Evolutionary conservation across 2,329 filamentous ascomycete species (phyloP).

Genomic region (Colletotrichum destructivum): DNA sequence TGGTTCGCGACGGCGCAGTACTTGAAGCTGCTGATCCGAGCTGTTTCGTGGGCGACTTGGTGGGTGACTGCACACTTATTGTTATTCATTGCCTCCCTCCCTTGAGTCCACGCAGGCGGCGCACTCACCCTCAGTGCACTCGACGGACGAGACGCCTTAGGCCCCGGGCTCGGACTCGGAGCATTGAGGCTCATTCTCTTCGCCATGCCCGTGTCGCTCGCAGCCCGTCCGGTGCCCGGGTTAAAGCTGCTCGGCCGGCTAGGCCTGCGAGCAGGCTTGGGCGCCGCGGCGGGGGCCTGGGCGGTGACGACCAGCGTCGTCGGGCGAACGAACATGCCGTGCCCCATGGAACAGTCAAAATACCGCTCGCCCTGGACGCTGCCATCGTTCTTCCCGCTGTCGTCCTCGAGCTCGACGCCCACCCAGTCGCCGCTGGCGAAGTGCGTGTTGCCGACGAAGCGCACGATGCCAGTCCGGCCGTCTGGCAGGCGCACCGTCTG

Average conservation of each 20-base stretch:
- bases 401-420: slow-evolving; percentile 87
- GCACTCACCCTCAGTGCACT: slow-evolving; percentile 69
- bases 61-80: slow-evolving; percentile 72
- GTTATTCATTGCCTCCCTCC: slow-evolving; percentile 15
- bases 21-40: slow-evolving; percentile 70
- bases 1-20: slow-evolving; percentile 73
- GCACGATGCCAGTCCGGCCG: slow-evolving; percentile 82
- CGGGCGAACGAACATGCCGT: slow-evolving; percentile 88
- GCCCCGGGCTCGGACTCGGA: slow-evolving; percentile 79
- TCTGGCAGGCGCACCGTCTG: slow-evolving; percentile 86
- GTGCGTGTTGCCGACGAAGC: slow-evolving; percentile 84
- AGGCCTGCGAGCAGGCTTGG: slow-evolving; percentile 57
- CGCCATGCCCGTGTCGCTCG: slow-evolving; percentile 66
- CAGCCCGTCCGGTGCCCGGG: slow-evolving; percentile 56
- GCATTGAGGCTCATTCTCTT: slow-evolving; percentile 81
- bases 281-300: slow-evolving; percentile 55
- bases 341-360: slow-evolving; percentile 84
- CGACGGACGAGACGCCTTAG: slow-evolving; percentile 68
- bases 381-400: slow-evolving; percentile 93
- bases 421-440: slow-evolving; percentile 91
- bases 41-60: slow-evolving; percentile 86
- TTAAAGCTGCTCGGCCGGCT: slow-evolving; percentile 67
- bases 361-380: slow-evolving; percentile 90
- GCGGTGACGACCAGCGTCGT: slow-evolving; percentile 75
- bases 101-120: background rate